Evolutionary conservation across 2,329 filamentous ascomycete species (phyloP).

Genomic region (Penicillium sp.): DNA sequence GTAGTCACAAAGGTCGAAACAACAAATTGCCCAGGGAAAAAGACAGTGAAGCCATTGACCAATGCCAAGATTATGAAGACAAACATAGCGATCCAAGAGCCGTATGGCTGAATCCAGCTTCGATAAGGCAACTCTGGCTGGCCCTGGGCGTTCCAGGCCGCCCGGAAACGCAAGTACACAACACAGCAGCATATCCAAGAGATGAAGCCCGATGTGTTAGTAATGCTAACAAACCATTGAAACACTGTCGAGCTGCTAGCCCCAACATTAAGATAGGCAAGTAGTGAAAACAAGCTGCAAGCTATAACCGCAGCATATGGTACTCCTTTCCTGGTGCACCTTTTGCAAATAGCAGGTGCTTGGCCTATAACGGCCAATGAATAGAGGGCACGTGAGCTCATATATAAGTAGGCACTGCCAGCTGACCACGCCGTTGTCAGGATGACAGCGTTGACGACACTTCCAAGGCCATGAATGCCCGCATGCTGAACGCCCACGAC

Average conservation of each 20-base stretch:
- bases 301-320: constrained; percentile 6
- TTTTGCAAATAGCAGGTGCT: constrained; percentile 54
- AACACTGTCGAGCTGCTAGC: constrained; percentile 62
- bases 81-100: constrained; percentile 56
- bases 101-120: constrained; percentile 54
- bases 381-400: constrained; percentile 67
- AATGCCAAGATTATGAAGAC: constrained; percentile 11
- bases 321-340: neutral
- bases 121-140: constrained; percentile 48
- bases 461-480: constrained; percentile 64
- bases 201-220: constrained; percentile 67
- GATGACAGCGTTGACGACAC: constrained; percentile 75
- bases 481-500: constrained; percentile 50
- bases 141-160: constrained; percentile 47
- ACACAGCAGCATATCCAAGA: constrained; percentile 67
- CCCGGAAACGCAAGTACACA: constrained; percentile 62
- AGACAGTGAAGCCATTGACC: constrained; percentile 1
- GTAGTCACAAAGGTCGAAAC: neutral
- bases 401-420: constrained; percentile 74
- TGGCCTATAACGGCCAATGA: constrained; percentile 64
- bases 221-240: constrained; percentile 71
- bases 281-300: constrained; percentile 49
- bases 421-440: constrained; percentile 75
- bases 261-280: constrained; percentile 68
- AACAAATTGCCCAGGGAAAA: neutral